Base-by-base conservation (phyloP, 2,329 filamentous ascomycete genomes). In the Blastomyces silverae region DNA sequence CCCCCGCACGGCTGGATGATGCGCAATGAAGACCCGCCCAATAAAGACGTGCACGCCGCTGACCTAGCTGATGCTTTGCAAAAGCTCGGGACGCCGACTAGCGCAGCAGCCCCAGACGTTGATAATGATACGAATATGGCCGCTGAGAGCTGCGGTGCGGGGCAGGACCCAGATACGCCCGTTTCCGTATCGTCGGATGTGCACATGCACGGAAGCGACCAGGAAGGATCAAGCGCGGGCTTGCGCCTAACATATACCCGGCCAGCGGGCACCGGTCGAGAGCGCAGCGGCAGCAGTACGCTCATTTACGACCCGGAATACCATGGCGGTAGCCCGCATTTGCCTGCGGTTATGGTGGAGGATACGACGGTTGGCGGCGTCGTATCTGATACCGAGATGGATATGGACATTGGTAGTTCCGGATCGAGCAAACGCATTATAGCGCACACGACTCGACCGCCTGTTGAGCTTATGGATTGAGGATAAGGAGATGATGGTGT, bases 1-100 rank as follows among this genome's bases (percentile, higher is more conserved):
- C 86, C 86, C 57, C 86, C 86, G 1, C 83, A 86, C 73, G 86
- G 86, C 59, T 88, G 86, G 86, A 83, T 85, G 73, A 80, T 85
- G 77, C 80, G 81, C 66, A 80, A 83, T 64, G 86, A 88, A 71
- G 85, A 85, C 34, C 83, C 85, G 13, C 86, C 86, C 6, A 88
- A 88, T 74, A 87, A 85, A 74, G 82, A 87, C 65, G 85, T 87
- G 10, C 85, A 87, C 70, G 84, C 86, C 0, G 81, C 83, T 64
- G 86, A 88, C 71, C 77, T 88, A 52, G 84, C 83, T 0, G 73
- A 76, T 2, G 86, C 86, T 20, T 73, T 88, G 62, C 77, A 81
- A 20, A 81, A 79, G 65, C 73, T 88, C 64, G 80, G 81, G 65
- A 76, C 42, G 15, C 13, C 73, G 73, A 75, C 10, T 74, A 73